Conservation (phyloP, 305 asterid genomes). For the Vinca major region DNA sequence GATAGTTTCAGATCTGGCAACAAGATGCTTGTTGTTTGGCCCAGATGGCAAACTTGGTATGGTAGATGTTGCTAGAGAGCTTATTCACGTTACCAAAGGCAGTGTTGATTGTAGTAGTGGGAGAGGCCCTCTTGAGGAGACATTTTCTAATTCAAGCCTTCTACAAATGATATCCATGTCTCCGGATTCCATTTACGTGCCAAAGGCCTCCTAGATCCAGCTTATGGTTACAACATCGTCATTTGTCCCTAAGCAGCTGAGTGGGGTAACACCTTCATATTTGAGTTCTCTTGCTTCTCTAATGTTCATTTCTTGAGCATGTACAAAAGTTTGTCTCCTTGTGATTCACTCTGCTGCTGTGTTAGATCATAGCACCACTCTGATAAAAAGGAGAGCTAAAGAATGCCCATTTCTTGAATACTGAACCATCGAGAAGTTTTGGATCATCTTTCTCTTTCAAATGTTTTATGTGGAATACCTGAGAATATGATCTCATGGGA, state of each 20-base stretch:
- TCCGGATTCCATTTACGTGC: constrained; percentile 52
- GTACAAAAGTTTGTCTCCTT: neutral
- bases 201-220: neutral
- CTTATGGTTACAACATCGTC: neutral
- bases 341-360: neutral
- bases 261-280: neutral
- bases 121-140: constrained; percentile 54
- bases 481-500: neutral
- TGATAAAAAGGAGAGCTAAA: constrained; percentile 3
- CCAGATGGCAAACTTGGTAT: constrained; percentile 46
- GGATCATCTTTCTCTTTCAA: neutral
- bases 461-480: neutral
- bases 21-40: constrained; percentile 57
- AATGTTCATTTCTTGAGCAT: neutral
- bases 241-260: neutral
- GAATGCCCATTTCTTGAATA: neutral
- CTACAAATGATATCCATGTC: constrained; percentile 80
- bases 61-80: constrained; percentile 51
- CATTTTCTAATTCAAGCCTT: constrained; percentile 69
- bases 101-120: constrained; percentile 32
- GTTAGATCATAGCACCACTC: neutral
- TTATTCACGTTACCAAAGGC: constrained; percentile 32
- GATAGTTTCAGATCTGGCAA: constrained; percentile 51
- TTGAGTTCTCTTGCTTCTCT: constrained; percentile 4
- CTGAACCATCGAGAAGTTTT: neutral